Percentiles rank a stretch among this genome's conserved stretches.
Evolutionary conservation across 306 rosid genomes (phyloP).

Genomic region (Dalbergia cultrata): DNA sequence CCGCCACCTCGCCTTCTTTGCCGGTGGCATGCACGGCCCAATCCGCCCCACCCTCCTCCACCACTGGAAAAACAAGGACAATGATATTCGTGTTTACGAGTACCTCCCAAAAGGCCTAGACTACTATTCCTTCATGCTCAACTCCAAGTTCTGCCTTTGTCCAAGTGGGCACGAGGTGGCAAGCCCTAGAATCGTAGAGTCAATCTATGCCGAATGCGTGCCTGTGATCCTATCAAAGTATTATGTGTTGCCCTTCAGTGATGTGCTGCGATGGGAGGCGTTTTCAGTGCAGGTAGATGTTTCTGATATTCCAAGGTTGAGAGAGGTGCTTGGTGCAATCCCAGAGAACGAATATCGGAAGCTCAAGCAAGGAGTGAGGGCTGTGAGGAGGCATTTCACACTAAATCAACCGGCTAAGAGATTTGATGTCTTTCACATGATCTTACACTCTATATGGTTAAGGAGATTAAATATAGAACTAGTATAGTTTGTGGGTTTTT

Average conservation of each 20-base stretch:
- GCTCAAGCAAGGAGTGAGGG: constrained; percentile 67
- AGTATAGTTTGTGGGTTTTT: constrained; percentile 16
- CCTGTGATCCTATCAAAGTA: constrained; percentile 66
- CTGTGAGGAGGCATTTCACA: constrained; percentile 73
- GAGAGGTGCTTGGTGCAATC: constrained; percentile 63
- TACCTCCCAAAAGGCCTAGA: constrained; percentile 71
- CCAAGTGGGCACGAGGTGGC: constrained; percentile 93
- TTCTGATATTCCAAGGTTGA: constrained; percentile 70
- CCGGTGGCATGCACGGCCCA: constrained; percentile 88
- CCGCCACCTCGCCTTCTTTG: constrained; percentile 74
- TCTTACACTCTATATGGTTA: constrained; percentile 80
- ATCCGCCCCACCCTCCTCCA: constrained; percentile 67
- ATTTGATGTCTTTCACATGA: constrained; percentile 81
- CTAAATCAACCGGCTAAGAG: constrained; percentile 72
- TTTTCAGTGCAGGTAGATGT: constrained; percentile 70
- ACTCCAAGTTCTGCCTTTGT: constrained; percentile 82
- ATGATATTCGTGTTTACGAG: constrained; percentile 59
- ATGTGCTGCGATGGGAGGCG: constrained; percentile 78
- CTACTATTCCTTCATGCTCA: constrained; percentile 76
- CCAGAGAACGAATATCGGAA: constrained; percentile 58
- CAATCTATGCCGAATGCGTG: constrained; percentile 82
- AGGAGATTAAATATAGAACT: constrained; percentile 70
- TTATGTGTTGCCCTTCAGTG: constrained; percentile 71
- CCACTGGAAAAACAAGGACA: constrained; percentile 70
- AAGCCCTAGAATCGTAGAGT: constrained; percentile 87